These are phyloP conservation scores for Tricholoma bakamatsutake DNA, from an alignment of 768 basidiomycete genomes.

Conservation along the genomic window DNA sequence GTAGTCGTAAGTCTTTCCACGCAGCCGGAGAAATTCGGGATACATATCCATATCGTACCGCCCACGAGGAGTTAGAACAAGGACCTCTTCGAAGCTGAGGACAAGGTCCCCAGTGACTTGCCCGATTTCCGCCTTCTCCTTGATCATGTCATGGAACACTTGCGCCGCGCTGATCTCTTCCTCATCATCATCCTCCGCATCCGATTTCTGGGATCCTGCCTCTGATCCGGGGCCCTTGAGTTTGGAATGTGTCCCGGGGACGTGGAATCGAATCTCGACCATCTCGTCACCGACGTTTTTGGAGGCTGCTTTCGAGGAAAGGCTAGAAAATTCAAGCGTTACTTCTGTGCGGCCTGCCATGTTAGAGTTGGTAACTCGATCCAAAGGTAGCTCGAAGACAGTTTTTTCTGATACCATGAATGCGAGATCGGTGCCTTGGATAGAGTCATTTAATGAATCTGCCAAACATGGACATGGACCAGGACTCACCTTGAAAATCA, in stretches of 20 bases:
- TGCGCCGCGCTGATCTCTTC: conserved; percentile 90
- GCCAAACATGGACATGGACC: background rate
- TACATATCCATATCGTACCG: conserved; percentile 99
- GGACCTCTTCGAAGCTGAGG: conserved; percentile 90
- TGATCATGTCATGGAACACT: conserved; percentile 93
- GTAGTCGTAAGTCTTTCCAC: conserved; percentile 99
- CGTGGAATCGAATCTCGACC: conserved; percentile 94
- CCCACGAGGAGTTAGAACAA: conserved; percentile 93
- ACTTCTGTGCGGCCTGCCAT: conserved; percentile 97
- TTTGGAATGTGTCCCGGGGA: conserved; percentile 71
- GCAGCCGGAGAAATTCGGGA: conserved; percentile 85
- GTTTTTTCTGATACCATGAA: conserved; percentile 87
- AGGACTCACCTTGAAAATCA: conserved; percentile 77
- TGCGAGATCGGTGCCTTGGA: conserved; percentile 79
- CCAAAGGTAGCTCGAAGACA: conserved; percentile 84
- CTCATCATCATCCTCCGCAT: conserved; percentile 63
- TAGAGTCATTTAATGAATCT: background rate
- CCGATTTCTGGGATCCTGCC: conserved; percentile 60
- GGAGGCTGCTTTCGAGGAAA: conserved; percentile 34
- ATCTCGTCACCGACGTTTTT: conserved; percentile 71
- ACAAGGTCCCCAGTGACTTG: conserved; percentile 89
- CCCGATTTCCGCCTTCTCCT: conserved; percentile 93
- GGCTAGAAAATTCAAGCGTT: conserved; percentile 85
- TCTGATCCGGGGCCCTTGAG: conserved; percentile 59
- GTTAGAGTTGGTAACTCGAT: conserved; percentile 90